Conservation (phyloP, 1,284 basidiomycete genomes). For the Tilletia horrida region DNA sequence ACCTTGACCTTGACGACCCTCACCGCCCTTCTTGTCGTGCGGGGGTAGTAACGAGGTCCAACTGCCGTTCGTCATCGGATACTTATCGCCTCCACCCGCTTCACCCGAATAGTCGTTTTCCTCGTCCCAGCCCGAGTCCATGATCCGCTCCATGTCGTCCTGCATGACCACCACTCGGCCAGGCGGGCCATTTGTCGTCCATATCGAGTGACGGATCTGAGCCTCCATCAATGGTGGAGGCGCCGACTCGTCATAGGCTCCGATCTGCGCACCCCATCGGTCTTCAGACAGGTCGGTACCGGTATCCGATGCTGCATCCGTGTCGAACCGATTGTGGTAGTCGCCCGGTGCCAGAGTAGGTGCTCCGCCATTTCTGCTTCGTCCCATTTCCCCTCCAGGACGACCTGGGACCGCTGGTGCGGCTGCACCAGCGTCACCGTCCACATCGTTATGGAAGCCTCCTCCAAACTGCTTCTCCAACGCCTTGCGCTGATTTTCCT, state of each 20-base stretch:
- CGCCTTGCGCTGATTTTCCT: constrained; percentile 67
- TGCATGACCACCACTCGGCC: constrained; percentile 40
- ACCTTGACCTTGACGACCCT: not conserved
- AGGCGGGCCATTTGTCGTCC: constrained; percentile 30
- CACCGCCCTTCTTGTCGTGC: not conserved
- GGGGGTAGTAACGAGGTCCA: not conserved
- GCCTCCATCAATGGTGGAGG: constrained; percentile 39
- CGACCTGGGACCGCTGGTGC: constrained; percentile 16
- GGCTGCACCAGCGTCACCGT: constrained; percentile 27
- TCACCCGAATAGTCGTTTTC: constrained; percentile 19
- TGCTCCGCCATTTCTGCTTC: no score
- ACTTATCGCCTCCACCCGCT: not conserved
- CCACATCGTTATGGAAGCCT: constrained; percentile 63
- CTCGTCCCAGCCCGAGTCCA: constrained; percentile 46
- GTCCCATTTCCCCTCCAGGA: no score
- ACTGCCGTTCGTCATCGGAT: not conserved
- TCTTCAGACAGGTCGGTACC: constrained; percentile 69
- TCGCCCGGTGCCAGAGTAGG: not conserved
- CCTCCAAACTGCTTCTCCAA: constrained; percentile 58
- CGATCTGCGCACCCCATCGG: constrained; percentile 70
- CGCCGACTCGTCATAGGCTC: constrained; percentile 49
- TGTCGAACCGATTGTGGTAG: not conserved
- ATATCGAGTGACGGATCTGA: constrained; percentile 42
- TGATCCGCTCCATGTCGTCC: constrained; percentile 47
- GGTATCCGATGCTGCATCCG: constrained; percentile 33